phyloP scores from a whole-genome alignment of 441 rosid genomes.

The Mallotus repandus region DNA sequence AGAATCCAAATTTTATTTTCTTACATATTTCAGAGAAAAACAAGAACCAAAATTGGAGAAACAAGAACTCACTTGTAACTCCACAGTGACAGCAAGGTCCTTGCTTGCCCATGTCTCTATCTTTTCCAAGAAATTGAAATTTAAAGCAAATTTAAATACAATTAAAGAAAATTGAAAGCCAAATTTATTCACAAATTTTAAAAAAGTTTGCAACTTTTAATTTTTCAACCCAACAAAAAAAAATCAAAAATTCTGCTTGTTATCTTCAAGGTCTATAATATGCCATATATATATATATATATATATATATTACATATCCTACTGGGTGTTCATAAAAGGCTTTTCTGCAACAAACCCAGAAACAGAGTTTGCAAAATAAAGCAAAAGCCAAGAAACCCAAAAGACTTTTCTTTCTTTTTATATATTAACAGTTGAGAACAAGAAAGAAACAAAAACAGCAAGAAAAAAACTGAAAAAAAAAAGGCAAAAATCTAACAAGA shows the following conservation, averaged over 20 bases:
- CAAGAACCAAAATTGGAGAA: conserved; percentile 43
- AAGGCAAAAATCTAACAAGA: conserved; percentile 28
- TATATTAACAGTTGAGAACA: conserved; percentile 22
- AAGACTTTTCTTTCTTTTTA: conserved; percentile 20
- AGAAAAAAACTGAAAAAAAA: conserved; percentile 16
- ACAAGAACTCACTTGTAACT: conserved; percentile 99
- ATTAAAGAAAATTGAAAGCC: conserved; percentile 9
- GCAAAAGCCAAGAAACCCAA: conserved; percentile 50
- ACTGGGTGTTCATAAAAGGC: conserved; percentile 30
- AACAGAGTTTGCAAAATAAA: conserved; percentile 40
- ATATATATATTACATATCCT: neutral
- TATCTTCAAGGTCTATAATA: conserved; percentile 33
- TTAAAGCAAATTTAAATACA: conserved; percentile 19
- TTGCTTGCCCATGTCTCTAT: conserved; percentile 91
- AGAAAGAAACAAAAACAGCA: conserved; percentile 5
- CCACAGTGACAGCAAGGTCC: conserved; percentile 99
- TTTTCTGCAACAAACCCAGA: conserved; percentile 43
- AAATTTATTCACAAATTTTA: conserved; percentile 13
- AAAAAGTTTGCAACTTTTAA: conserved; percentile 15
- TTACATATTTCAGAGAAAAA: neutral
- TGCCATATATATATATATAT: conserved; percentile 23
- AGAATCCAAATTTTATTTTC: conserved; percentile 1
- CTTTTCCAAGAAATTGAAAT: conserved; percentile 28
- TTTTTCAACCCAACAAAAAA: neutral
- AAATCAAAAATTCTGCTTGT: conserved; percentile 18